Evolutionary conservation across 2,329 filamentous ascomycete species (phyloP).

Genomic region (Rhinocladiella mackenziei): DNA sequence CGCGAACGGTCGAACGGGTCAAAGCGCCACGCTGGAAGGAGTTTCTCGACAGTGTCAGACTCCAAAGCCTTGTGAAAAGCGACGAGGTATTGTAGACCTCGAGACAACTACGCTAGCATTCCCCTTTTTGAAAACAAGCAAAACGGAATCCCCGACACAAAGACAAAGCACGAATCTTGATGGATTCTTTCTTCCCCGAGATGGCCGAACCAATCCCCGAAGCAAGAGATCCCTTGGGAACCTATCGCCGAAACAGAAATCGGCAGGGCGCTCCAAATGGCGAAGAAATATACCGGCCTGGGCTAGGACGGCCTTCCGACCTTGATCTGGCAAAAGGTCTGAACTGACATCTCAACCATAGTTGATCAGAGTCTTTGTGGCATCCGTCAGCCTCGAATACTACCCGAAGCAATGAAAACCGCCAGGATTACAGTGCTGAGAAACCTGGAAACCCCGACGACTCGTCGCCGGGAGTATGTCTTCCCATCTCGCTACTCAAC

Average conservation of each 20-base stretch:
- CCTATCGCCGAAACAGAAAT: slow-evolving; percentile 25
- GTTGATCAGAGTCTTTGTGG: too few relatives aligned
- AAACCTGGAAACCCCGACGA: too few relatives aligned
- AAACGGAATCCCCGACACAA: slow-evolving; percentile 21
- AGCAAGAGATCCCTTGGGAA: slow-evolving; percentile 24
- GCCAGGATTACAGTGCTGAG: too few relatives aligned
- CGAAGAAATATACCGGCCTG: slow-evolving; percentile 24
- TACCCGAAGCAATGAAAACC: too few relatives aligned
- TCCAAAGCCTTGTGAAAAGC: slow-evolving; percentile 25
- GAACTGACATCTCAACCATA: too few relatives aligned
- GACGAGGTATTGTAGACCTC: slow-evolving; percentile 19
- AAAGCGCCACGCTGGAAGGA: slow-evolving; percentile 25
- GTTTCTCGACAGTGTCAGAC: slow-evolving; percentile 28
- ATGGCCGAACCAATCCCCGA: neutral
- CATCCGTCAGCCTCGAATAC: too few relatives aligned
- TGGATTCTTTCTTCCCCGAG: slow-evolving; percentile 25
- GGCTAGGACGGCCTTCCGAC: slow-evolving; percentile 25
- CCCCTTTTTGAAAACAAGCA: slow-evolving; percentile 18
- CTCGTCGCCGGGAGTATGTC: too few relatives aligned
- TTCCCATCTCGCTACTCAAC: too few relatives aligned
- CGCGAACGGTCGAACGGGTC: slow-evolving; percentile 12
- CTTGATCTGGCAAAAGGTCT: slow-evolving; percentile 25
- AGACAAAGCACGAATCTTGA: slow-evolving; percentile 24
- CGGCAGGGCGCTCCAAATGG: slow-evolving; percentile 11
- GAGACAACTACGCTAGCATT: slow-evolving; percentile 21